Percentiles rank a stretch among this genome's conserved stretches.
phyloP scores from a whole-genome alignment of 306 rosid genomes.

The Arachis stenosperma region DNA sequence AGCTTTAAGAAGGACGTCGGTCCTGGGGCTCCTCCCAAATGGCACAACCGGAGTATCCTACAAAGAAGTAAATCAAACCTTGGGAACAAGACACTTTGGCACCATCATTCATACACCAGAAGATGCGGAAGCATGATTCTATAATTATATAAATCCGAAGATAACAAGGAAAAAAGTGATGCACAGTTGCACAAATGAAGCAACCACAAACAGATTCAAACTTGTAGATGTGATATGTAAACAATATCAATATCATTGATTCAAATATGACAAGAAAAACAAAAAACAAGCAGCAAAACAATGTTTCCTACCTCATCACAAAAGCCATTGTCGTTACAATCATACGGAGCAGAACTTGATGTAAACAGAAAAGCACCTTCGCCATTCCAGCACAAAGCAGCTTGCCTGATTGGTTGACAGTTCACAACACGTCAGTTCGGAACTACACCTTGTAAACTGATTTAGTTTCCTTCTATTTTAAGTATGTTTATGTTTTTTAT shows the following conservation, averaged over 20 bases:
- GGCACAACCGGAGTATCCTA: conserved; percentile 89
- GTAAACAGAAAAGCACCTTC: conserved; percentile 90
- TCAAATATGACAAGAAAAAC: conserved; percentile 2
- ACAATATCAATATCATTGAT: neutral
- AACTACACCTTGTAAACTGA: conserved; percentile 12
- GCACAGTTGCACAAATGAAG: neutral
- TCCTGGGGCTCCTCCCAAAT: conserved; percentile 85
- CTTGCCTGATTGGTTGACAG: conserved; percentile 55
- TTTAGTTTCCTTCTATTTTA: conserved; percentile 7
- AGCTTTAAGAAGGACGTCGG: conserved; percentile 83
- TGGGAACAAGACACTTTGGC: conserved; percentile 1
- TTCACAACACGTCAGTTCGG: conserved; percentile 32
- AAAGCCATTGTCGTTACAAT: conserved; percentile 77
- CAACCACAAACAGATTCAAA: neutral
- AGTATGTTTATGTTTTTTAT: conserved; percentile 14
- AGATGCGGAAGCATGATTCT: neutral
- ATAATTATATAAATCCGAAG: conserved; percentile 20
- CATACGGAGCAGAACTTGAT: conserved; percentile 94
- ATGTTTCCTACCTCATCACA: conserved; percentile 77
- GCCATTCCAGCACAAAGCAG: conserved; percentile 76
- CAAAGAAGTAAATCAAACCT: conserved; percentile 35
- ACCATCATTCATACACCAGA: neutral
- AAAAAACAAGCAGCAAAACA: conserved; percentile 9
- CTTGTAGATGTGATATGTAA: neutral
- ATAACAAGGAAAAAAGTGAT: neutral